These are phyloP conservation scores for Alternaria panax DNA, from an alignment of 2,329 filamentous ascomycete genomes.

Conservation along the genomic window DNA sequence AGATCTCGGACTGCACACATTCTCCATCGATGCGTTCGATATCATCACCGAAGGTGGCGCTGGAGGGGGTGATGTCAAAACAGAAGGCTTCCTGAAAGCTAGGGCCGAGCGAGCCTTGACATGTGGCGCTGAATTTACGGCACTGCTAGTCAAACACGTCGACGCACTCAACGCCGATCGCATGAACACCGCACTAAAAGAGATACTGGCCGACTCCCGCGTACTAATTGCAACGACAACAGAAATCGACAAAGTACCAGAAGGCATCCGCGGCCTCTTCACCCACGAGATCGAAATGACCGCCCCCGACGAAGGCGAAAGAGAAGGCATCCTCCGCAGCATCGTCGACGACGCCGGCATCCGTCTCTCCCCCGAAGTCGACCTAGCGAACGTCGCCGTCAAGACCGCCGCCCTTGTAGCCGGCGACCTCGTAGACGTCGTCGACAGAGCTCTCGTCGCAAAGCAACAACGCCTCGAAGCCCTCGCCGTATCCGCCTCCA, in stretches of 20 bases:
- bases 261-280: slow-evolving; percentile 87
- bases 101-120: slow-evolving; percentile 87
- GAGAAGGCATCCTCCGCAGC: slow-evolving; percentile 83
- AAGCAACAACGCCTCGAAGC: slow-evolving; percentile 77
- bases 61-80: slow-evolving; percentile 90
- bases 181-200: slow-evolving; percentile 83
- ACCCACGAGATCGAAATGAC: slow-evolving; percentile 94
- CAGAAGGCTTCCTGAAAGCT: slow-evolving; percentile 86
- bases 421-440: slow-evolving; percentile 91
- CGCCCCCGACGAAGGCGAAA: slow-evolving; percentile 89
- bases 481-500: slow-evolving; percentile 63
- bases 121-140: slow-evolving; percentile 84
- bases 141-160: slow-evolving; percentile 85
- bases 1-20: slow-evolving; percentile 89
- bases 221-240: slow-evolving; percentile 94
- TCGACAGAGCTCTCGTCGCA: slow-evolving; percentile 85
- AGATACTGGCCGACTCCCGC: slow-evolving; percentile 78
- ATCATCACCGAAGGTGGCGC: slow-evolving; percentile 90
- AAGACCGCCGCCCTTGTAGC: slow-evolving; percentile 97
- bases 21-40: slow-evolving; percentile 89
- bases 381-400: slow-evolving; percentile 82
- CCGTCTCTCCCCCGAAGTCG: slow-evolving; percentile 81
- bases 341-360: slow-evolving; percentile 80
- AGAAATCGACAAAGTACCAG: slow-evolving; percentile 91
- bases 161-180: slow-evolving; percentile 91